phyloP scores from a whole-genome alignment of 2,329 filamentous ascomycete species.

The Phoma sp. region DNA sequence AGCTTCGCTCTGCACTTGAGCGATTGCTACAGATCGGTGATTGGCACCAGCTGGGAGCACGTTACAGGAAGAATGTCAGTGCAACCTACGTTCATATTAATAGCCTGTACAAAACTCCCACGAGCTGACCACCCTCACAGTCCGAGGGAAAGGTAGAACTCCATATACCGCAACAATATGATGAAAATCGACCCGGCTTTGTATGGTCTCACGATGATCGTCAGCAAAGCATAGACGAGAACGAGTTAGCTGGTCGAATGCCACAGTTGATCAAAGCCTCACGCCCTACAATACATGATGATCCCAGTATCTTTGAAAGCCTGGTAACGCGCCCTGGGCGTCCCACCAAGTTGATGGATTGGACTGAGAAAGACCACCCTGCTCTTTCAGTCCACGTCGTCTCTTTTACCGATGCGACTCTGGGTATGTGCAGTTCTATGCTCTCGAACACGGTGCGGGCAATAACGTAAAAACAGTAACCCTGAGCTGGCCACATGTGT shows the following conservation, averaged over 20 bases:
- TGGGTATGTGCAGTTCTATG: background rate
- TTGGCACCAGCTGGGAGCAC: background rate
- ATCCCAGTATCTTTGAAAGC: background rate
- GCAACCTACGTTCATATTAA: too few species aligned
- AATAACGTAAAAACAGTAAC: too few species aligned
- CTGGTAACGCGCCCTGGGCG: background rate
- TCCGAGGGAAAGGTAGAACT: background rate
- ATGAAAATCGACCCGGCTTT: background rate
- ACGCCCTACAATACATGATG: background rate
- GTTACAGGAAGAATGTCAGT: conserved; percentile 1
- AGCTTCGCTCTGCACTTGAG: background rate
- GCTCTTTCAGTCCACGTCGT: background rate
- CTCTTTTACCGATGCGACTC: conserved; percentile 31
- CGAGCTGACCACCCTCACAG: background rate
- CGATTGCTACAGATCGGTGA: background rate
- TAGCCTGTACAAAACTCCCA: background rate
- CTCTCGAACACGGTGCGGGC: too few species aligned
- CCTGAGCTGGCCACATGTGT: too few species aligned
- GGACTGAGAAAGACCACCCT: background rate
- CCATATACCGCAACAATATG: background rate
- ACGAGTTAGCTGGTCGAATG: background rate
- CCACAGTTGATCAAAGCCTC: too few species aligned
- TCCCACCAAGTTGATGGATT: background rate
- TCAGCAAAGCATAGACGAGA: background rate
- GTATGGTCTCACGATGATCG: background rate